Evolutionary conservation across 805 yeast species (phyloP).

Genomic region (Wickerhamiella domercqiae): DNA sequence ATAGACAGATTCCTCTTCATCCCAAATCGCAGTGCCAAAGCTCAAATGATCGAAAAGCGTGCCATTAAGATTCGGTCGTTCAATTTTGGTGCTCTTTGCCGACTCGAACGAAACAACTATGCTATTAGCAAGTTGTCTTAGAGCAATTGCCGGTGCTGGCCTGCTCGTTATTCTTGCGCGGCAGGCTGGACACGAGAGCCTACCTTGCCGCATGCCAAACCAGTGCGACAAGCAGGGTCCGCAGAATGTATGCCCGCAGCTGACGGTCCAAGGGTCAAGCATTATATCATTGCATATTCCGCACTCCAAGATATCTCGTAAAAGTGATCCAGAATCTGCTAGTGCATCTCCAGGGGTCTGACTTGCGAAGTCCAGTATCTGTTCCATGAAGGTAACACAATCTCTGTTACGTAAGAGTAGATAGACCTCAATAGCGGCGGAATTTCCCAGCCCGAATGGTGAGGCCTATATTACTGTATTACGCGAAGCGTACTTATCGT

Average conservation of each 20-base stretch:
- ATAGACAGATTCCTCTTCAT: conserved; percentile 47
- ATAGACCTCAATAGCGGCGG: no score
- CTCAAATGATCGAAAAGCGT: conserved; percentile 1
- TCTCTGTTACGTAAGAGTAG: no score
- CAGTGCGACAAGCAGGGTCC: conserved; percentile 28
- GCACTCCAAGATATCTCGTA: conserved; percentile 25
- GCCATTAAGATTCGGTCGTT: conserved; percentile 1
- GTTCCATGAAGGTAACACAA: no score
- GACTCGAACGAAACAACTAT: conserved; percentile 10
- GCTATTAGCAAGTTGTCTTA: conserved; percentile 11
- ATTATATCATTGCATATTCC: conserved; percentile 46
- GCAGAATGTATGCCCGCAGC: conserved; percentile 57
- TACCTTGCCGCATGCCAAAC: conserved; percentile 14
- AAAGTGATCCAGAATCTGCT: not conserved
- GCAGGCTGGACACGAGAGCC: conserved; percentile 16
- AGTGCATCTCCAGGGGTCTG: not conserved
- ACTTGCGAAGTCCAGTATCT: no score
- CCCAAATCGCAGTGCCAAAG: conserved; percentile 27
- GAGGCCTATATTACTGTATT: no score
- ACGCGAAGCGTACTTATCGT: no score
- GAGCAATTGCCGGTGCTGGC: conserved; percentile 12
- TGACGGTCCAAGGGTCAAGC: conserved; percentile 38
- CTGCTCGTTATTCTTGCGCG: conserved; percentile 7
- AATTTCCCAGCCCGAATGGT: no score
- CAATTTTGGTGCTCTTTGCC: conserved; percentile 1